Evolutionary conservation across 2,329 filamentous ascomycete genomes (phyloP).

Genomic region (Venturia carpophila): DNA sequence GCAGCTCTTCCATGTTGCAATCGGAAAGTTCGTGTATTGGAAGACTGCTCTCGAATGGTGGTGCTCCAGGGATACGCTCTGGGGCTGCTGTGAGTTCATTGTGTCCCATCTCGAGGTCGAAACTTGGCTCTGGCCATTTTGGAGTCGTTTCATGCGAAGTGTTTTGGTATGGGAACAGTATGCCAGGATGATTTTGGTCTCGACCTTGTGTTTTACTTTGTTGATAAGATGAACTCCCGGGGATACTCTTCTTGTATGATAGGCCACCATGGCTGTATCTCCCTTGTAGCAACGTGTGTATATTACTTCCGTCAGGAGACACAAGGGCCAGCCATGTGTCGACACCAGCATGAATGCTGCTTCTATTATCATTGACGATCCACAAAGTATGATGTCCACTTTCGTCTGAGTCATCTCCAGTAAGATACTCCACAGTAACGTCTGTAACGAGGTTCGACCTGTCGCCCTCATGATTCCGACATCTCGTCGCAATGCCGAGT

Average conservation of each 20-base stretch:
- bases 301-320: background rate
- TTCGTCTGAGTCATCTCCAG: background rate
- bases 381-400: conserved; percentile 1
- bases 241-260: background rate
- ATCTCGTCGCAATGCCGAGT: background rate
- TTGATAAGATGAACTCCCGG: background rate
- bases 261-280: background rate
- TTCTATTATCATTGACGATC: background rate
- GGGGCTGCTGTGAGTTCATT: background rate
- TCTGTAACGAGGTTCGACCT: background rate
- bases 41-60: conserved; percentile 9
- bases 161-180: background rate
- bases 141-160: no score
- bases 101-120: background rate
- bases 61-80: conserved; percentile 10
- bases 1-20: conserved; percentile 9
- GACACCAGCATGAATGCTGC: background rate
- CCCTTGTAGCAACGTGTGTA: background rate
- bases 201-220: background rate
- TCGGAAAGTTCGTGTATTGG: conserved; percentile 3
- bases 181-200: background rate
- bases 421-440: background rate
- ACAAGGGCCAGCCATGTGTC: background rate
- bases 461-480: background rate
- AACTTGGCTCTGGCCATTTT: background rate